These are phyloP conservation scores for Phaffomyces thermotolerans DNA, from an alignment of 805 yeast species.

Conservation along the genomic window DNA sequence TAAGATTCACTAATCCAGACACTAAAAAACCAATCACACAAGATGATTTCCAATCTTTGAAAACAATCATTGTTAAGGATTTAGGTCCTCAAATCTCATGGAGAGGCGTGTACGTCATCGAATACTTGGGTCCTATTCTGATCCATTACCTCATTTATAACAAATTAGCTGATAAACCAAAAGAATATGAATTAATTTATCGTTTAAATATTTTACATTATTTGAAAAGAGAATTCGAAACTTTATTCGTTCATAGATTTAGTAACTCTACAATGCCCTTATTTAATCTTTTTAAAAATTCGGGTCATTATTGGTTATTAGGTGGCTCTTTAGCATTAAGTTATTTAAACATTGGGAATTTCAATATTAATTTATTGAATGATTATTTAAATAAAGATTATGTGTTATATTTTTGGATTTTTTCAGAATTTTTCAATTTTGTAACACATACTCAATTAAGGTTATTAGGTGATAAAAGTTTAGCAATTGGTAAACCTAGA, in stretches of 20 bases:
- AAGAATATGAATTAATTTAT: slow-evolving; percentile 26
- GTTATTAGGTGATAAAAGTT: slow-evolving; percentile 31
- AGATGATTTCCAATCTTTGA: slow-evolving; percentile 12
- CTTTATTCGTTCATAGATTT: slow-evolving; percentile 76
- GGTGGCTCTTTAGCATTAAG: slow-evolving; percentile 53
- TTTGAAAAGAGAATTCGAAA: slow-evolving; percentile 82
- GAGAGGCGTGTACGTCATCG: slow-evolving; percentile 83
- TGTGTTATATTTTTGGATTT: slow-evolving; percentile 19
- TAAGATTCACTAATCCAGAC: slow-evolving; percentile 39
- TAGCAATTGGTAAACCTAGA: slow-evolving; percentile 30
- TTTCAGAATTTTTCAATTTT: slow-evolving; percentile 68
- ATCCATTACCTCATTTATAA: slow-evolving; percentile 67
- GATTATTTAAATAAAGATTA: slow-evolving; percentile 11
- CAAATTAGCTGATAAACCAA: slow-evolving; percentile 22
- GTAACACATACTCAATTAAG: slow-evolving; percentile 64
- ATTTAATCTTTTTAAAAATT: slow-evolving; percentile 79
- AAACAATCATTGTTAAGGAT: slow-evolving; percentile 63
- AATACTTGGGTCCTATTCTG: slow-evolving; percentile 83
- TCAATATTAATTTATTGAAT: slow-evolving; percentile 42
- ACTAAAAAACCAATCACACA: slow-evolving; percentile 13
- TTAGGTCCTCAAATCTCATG: slow-evolving; percentile 90
- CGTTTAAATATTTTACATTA: slow-evolving; percentile 64
- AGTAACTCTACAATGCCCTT: slow-evolving; percentile 91
- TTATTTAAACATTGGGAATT: slow-evolving; percentile 51
- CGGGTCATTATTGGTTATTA: slow-evolving; percentile 87